A percentile compares a stretch with the other conserved stretches of the same genome.
phyloP scores from a whole-genome alignment of 2,329 filamentous ascomycete genomes.

The Calycina marina region DNA sequence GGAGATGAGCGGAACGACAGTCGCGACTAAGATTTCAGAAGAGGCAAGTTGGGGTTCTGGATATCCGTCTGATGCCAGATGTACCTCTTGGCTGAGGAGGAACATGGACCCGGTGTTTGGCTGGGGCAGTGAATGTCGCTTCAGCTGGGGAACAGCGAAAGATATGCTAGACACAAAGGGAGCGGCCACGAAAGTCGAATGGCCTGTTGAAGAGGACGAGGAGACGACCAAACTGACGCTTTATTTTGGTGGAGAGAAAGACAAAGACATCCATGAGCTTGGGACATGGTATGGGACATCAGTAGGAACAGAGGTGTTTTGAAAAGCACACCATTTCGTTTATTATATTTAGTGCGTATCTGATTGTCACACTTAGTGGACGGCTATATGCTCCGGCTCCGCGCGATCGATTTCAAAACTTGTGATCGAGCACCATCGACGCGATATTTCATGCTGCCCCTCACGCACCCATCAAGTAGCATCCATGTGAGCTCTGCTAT shows the following conservation, averaged over 20 bases:
- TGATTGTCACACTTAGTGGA: too few relatives aligned
- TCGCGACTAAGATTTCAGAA: constrained; percentile 20
- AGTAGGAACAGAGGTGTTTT: constrained; percentile 20
- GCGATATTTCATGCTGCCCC: too few relatives aligned
- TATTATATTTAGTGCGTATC: too few relatives aligned
- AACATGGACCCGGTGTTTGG: constrained; percentile 93
- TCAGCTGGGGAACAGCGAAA: constrained; percentile 92
- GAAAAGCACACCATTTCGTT: too few relatives aligned
- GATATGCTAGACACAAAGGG: constrained; percentile 63
- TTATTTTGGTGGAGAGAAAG: constrained; percentile 40
- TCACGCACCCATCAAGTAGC: too few relatives aligned
- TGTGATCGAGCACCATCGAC: too few relatives aligned
- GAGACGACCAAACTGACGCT: constrained; percentile 59
- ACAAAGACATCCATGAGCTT: constrained; percentile 39
- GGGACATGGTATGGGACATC: constrained; percentile 62
- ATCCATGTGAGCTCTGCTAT: too few relatives aligned
- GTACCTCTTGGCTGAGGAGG: constrained; percentile 63
- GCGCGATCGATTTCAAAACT: too few relatives aligned
- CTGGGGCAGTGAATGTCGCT: constrained; percentile 85
- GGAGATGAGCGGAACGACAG: constrained; percentile 8
- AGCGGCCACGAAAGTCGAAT: constrained; percentile 59
- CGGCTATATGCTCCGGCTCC: too few relatives aligned
- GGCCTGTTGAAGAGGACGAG: constrained; percentile 62
- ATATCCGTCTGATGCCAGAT: constrained; percentile 78
- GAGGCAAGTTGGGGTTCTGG: constrained; percentile 69